Evolutionary conservation across 306 rosid genomes (phyloP), one percentile per base, ranked within the genome.

Genomic region (Cucurbita ficifolia): DNA sequence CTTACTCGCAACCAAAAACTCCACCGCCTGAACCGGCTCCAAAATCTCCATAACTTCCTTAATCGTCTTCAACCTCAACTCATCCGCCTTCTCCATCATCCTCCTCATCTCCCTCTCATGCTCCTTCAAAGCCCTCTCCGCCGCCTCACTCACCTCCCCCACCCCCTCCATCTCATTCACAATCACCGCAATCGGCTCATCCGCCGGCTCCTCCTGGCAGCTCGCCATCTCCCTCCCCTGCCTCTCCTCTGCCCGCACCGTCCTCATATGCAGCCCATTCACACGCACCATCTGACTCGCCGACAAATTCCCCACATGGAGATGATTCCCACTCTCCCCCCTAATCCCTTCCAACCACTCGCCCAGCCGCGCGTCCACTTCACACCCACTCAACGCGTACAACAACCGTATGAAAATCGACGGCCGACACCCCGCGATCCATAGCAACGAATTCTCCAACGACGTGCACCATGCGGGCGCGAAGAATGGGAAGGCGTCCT

Each of bases 361-460:
- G 5, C 63, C 39, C n/a, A 57, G 8, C 9, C 63, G n/a, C 40
- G 63, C 40, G 18, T 57, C 40, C 17, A 24, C 9, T 4, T 57
- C 63, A 13, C 17, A 16, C 42, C 65, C 43, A 17, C 43, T 29
- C 3, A 35, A 45, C 3, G 79, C 81, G 51, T 80, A 80, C 35
- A 73, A 35, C 22, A 85, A 75, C 6, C 79, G 75, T 73, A 80
- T 46, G 39, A 58, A 85, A 16, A 74, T 24, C 58, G 88, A 78
- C 17, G 84, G 88, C 11, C 86, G 52, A 56, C 84, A 85, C 4
- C 82, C 82, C 6, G 78, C 83, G 16, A 67, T 35, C 88, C 88
- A 85, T 1, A 82, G 76, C 1, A 85, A 77, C 0, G 79, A 72
- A 54, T 79, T 82, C 49, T 80, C 88, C 64, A 83, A 76, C 35